Base-by-base conservation (phyloP, 2,329 filamentous ascomycete genomes). In the Ascochyta lentis region DNA sequence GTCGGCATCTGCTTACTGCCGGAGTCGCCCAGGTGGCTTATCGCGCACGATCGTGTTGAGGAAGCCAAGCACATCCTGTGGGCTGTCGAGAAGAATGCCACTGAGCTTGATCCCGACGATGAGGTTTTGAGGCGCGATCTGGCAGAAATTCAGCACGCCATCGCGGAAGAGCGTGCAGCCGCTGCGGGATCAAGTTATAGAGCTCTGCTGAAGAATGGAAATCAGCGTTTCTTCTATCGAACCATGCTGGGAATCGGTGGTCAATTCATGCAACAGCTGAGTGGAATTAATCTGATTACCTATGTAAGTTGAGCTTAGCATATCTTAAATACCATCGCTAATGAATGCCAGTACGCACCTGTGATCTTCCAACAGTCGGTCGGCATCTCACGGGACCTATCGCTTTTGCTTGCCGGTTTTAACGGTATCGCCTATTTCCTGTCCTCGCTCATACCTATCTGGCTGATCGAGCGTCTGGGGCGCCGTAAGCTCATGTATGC, bases 251-350 rank as follows among this genome's bases (percentile, higher is more conserved):
- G 79, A 24, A 72, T 78, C 5, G 76, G 78, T 3, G 76, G 75
- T 1, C 78, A 81, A 44, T 80, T 81, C 45, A 81, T 81, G 72
- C 79, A 81, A 43, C 76, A 78, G 48, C 65, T 77, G 12, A 64
- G 60, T 29, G 76, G 76, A 7, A 60, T 62, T 40, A 63, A 60
- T 8, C 37, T 70, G 2, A 65, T 68, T 13, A 40, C 38, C 10
- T 40, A 40, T 13, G 58, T 55, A 40, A n/a, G 54, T 49, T 24
- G 3, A 9, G 4, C 19, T 19, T 19, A 19, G 2, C 1, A 27
- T 12, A 4, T 15, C 6, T 6, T 38, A 6, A 4, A 38, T 15
- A 10, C 3, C 35, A 38, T 38, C 19, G 4, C 38, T 40, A 24
- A 24, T 19, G 5, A 12, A 19, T 19, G 22, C 9, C 55, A 61